Base-by-base conservation (phyloP, 2,329 filamentous ascomycete species). In the Aspergillus sp. region DNA sequence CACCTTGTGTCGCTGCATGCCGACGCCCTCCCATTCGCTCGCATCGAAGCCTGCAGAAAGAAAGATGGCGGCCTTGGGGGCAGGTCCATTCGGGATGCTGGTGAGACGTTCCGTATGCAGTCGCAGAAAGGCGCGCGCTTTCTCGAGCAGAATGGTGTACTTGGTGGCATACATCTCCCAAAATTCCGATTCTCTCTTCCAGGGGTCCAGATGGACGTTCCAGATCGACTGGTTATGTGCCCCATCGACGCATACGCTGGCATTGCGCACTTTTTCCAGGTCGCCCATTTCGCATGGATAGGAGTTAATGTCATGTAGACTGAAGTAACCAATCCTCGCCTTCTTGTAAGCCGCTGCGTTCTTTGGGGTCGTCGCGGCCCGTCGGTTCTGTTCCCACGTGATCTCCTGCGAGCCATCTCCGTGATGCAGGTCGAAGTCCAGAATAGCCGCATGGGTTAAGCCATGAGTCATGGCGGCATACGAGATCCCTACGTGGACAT, bases 211-310 rank as follows among this genome's bases (percentile, higher is more conserved):
- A 62, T 98, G 94, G 28, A 97, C 83, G 59, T 98, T 98, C 89
- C 93, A 97, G 44, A 97, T 82, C 6, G 82, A 91, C 65, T 98
- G 93, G 1, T 88, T 86, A 62, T 98, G 93, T 0, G 91, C 89
- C 58, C 90, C 90, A 50, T 97, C 90, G 52, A 98, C 83, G 64
- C 94, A 97, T 28, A 96, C 71, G 70, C 90, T 96, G 1, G 94
- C 93, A 57, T 91, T 94, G 62, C 86, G 88, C 44, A 97, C 84
- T 67, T 97, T 97, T 26, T 93, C 88, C 48, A 86, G 81, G 51
- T 97, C 91, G n/a, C 91, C 93, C 63, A 79, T 80, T 65, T 98
- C 93, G 64, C 93, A 98, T 0, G 94, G 93, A 61, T 94, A 98
- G 0, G 91, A 97, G 68, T 98, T 97, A 71, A 98, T 96, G 61